Evolutionary conservation across 148 eudicot species (phyloP).

Genomic region (Vaccinium macrocarpon): DNA sequence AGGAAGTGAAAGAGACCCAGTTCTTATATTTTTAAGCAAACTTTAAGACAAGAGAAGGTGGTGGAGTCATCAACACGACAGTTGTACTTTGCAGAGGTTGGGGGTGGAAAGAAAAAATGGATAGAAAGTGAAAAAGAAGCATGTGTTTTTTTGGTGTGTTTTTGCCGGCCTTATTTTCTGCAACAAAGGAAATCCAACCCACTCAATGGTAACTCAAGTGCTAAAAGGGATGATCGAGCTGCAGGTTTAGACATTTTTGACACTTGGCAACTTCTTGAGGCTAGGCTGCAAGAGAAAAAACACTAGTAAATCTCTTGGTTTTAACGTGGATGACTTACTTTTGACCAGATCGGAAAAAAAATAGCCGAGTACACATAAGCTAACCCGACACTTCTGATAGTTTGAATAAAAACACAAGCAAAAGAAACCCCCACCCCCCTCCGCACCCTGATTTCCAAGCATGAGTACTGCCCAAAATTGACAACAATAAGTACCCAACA

Average conservation of each 20-base stretch:
- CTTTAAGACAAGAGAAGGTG: not conserved
- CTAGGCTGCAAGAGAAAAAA: too few species aligned
- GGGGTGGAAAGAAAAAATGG: not conserved
- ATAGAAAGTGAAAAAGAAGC: not conserved
- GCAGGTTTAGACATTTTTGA: not conserved
- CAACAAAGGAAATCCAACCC: not conserved
- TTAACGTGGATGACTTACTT: not conserved
- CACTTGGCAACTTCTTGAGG: too few species aligned
- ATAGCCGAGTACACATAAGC: accelerated
- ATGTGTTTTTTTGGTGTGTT: slow-evolving; percentile 19
- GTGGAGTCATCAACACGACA: slow-evolving; percentile 12
- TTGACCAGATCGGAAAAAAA: not conserved
- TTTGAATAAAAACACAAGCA: too few species aligned
- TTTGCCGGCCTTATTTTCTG: slow-evolving; percentile 2
- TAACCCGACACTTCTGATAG: too few species aligned
- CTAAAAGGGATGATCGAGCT: too few species aligned
- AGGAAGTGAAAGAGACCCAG: not conserved
- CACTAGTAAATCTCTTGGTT: not conserved
- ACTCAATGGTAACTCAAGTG: not conserved
- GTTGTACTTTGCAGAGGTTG: slow-evolving; percentile 23
- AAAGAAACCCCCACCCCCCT: not conserved
- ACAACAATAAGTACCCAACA: not conserved
- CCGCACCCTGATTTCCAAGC: slow-evolving; percentile 9
- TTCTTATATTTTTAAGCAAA: not conserved
- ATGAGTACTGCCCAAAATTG: slow-evolving; percentile 15